Evolutionary conservation across 225 moss, liverwort and hornwort genomes (phyloP), one percentile per base, ranked within the genome.

Genomic region (Polytrichum formosum): DNA sequence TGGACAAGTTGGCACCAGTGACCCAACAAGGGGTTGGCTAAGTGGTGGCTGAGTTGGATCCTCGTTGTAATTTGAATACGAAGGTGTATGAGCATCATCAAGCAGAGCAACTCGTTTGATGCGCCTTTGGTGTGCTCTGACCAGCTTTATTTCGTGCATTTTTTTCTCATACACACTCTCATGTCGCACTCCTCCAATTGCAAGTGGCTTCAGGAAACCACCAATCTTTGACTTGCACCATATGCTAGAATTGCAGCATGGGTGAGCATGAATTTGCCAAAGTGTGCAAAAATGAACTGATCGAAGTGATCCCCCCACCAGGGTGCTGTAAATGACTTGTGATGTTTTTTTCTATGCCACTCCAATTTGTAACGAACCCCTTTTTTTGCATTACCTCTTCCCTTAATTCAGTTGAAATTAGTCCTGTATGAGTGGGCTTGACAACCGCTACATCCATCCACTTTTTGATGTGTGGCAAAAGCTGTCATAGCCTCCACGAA

Each of bases 21-120:
- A 78, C 64, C 87, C 84, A 65, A 75, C 58, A 46, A 87, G 67
- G 69, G 84, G 87, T 67, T 87, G 87, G 68, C 79, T 87, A 64
- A 81, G 26, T 21, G 87, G 87, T 55, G 84, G 72, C 74, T 74
- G 78, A 75, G 76, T 53, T 64, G 73, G 53, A 73, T 82, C 72
- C 68, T 77, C 79, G 6, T 69, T 73, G 33, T 70, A 28, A 6
- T 54, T 53, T 46, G 72, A 75, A 81, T 69, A 64, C 2, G 64
- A 53, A 22, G 71, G 53, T 20, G 70, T 60, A 26, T 59, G 66
- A 30, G 31, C 18, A 10, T 76, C 80, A 63, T 68, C 55, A 54
- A 60, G 27, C 22, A 30, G 58, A 65, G 67, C 17, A 37, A 54
- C 6, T 69, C 66, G 62, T 46, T 66, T 69, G 66, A 61, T 1